A percentile compares a stretch with the other conserved stretches of the same genome.
Conservation (phyloP, 106 monocot species). For the Dendrobium catenatum region DNA sequence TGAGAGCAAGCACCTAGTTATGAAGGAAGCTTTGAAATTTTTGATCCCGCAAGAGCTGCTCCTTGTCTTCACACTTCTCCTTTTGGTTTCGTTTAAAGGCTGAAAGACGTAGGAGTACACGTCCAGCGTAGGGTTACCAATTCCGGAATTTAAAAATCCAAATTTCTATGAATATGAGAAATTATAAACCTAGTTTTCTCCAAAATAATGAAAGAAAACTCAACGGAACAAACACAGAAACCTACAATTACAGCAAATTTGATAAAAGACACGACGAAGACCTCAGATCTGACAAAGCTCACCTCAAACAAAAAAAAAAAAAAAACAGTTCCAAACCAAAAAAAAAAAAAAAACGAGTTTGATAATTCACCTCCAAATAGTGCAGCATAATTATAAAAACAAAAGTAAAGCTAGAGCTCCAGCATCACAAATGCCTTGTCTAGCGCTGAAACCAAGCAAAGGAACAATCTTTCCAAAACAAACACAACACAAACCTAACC, state of each 20-base stretch:
- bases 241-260: not conserved
- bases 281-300: not conserved
- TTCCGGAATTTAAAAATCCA: not conserved
- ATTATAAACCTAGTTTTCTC: not conserved
- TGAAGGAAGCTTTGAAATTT: slow-evolving; percentile 1
- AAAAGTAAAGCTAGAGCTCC: not conserved
- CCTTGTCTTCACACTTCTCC: not conserved
- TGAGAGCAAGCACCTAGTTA: slow-evolving; percentile 14
- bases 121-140: slow-evolving; percentile 1
- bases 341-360: not conserved
- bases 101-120: slow-evolving; percentile 11
- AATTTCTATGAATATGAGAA: not conserved
- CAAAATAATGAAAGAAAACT: not conserved
- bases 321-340: too few species aligned
- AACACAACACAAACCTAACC: too few species aligned
- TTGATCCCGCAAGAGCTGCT: slow-evolving; percentile 2
- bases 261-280: not conserved
- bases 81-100: not conserved
- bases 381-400: not conserved
- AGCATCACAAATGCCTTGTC: not conserved
- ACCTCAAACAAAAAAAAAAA: not conserved
- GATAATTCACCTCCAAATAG: not conserved
- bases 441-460: not conserved
- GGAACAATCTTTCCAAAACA: not conserved
- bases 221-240: not conserved